Base-by-base conservation (phyloP, 116 monocot genomes). In the Trichopus zeylanicus region DNA sequence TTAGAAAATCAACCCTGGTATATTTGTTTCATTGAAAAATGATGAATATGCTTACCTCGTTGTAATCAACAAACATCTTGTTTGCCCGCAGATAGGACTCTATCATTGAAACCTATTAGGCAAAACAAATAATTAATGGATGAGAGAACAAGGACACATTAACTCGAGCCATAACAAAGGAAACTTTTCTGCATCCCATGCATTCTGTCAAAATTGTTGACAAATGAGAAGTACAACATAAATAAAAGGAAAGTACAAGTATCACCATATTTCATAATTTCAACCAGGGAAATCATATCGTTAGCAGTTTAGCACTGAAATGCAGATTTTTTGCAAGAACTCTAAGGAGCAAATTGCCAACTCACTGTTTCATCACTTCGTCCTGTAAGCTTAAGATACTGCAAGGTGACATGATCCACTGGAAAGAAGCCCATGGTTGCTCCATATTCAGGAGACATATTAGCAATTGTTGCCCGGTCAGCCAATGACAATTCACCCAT, bases 381-480 rank as follows among this genome's bases (percentile, higher is more conserved):
- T 39, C 94, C 94, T 31, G 89, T 89, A 30, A 94, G 38, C 32
- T 70, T 86, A 28, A 94, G 74, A 70, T 94, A 89, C 33, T 86
- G 75, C 10, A 94, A 21, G 15, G 88, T 93, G 26, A 82, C 75
- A 48, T 82, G 79, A 68, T 93, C 93, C 11, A 93, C 93, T 70
- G 94, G 94, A 62, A 94, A 94, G 81, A 94, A 94, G 35, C 94
- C 93, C 89, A 94, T 89, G 30, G 89, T 94, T 55, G 94, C 94
- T 62, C 94, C 94, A 78, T 94, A 94, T 59, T 94, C 89, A 59
- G 94, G 94, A 54, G 94, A 83, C 94, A 94, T 89, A 64, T 94
- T 89, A 34, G 94, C 83, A 53, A 89, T 89, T 4, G 94, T 94
- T 57, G 94, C 94, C 57, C 89, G 63, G 33, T 89, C 89, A 67